Evolutionary conservation across 139 green algal species (phyloP).

Genomic region (Chlorella sp.): DNA sequence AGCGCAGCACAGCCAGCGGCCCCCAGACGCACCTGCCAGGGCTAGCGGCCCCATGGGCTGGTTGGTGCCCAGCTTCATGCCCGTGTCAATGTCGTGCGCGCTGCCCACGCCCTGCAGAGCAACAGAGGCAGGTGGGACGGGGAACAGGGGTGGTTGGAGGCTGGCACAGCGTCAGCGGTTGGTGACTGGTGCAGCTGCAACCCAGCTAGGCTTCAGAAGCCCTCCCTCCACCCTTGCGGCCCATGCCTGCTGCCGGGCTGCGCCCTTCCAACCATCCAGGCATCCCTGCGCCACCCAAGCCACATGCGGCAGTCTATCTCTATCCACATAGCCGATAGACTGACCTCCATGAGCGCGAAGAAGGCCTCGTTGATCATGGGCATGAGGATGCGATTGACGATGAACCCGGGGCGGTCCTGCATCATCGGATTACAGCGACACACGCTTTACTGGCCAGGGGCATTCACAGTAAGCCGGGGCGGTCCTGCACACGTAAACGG

Average conservation of each 20-base stretch:
- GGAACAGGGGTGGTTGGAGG: neutral
- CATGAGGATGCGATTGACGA: constrained; percentile 97
- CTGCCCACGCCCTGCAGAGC: constrained; percentile 66
- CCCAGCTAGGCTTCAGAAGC: no score
- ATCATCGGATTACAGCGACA: no score
- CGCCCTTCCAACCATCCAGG: neutral
- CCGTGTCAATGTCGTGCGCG: constrained; percentile 88
- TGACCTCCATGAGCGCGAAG: constrained; percentile 80
- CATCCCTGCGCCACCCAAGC: no score
- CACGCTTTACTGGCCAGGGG: no score
- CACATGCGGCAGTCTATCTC: neutral
- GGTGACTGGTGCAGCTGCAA: no score
- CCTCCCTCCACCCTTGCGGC: no score
- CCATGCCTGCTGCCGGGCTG: no score
- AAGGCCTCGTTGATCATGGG: constrained; percentile 97
- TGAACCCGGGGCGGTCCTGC: constrained; percentile 75
- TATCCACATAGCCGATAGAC: neutral
- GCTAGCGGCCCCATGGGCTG: constrained; percentile 81
- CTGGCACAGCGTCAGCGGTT: no score
- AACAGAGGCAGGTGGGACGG: neutral
- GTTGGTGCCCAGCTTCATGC: constrained; percentile 88
- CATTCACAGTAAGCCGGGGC: neutral
- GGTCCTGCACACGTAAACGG: neutral
- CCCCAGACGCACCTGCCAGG: constrained; percentile 39
- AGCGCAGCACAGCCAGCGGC: no score